Evolutionary conservation across 805 yeast species (phyloP).

Genomic region (Metschnikowia dekortorum): DNA sequence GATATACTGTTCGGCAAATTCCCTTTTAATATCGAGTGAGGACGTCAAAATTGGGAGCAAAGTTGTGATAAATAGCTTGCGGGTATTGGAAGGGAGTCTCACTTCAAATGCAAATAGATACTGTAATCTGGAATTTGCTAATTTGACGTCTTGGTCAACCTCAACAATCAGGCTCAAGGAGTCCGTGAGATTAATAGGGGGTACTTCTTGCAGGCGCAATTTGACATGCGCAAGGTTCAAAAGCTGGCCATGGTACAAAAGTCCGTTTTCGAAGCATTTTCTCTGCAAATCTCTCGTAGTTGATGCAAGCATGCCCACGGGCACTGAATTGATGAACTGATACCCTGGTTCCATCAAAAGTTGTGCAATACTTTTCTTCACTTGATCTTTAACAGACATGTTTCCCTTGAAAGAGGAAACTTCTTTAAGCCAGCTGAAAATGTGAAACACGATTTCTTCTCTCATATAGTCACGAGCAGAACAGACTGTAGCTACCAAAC

Average conservation of each 20-base stretch:
- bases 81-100: conserved; percentile 49
- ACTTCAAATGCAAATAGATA: conserved; percentile 54
- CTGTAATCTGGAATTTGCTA: conserved; percentile 50
- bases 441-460: conserved; percentile 41
- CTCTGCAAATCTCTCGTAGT: conserved; percentile 11
- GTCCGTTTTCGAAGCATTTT: conserved; percentile 30
- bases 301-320: conserved; percentile 19
- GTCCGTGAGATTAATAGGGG: neutral
- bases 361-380: conserved; percentile 42
- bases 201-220: conserved; percentile 18
- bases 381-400: conserved; percentile 22
- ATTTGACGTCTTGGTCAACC: conserved; percentile 6
- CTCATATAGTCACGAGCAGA: conserved; percentile 48
- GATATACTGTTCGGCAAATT: conserved; percentile 50
- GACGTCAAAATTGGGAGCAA: conserved; percentile 55
- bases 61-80: conserved; percentile 46
- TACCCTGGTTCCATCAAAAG: conserved; percentile 36
- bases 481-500: conserved; percentile 53
- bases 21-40: conserved; percentile 42
- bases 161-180: neutral
- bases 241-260: conserved; percentile 25
- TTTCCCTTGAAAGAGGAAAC: conserved; percentile 26
- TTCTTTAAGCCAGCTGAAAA: conserved; percentile 50
- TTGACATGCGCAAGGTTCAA: conserved; percentile 14
- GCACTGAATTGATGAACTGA: conserved; percentile 29